Evolutionary conservation across 192 early-diverging fungal species (phyloP), one percentile per base, ranked within the genome.

Genomic region (Linnemannia hyalina): DNA sequence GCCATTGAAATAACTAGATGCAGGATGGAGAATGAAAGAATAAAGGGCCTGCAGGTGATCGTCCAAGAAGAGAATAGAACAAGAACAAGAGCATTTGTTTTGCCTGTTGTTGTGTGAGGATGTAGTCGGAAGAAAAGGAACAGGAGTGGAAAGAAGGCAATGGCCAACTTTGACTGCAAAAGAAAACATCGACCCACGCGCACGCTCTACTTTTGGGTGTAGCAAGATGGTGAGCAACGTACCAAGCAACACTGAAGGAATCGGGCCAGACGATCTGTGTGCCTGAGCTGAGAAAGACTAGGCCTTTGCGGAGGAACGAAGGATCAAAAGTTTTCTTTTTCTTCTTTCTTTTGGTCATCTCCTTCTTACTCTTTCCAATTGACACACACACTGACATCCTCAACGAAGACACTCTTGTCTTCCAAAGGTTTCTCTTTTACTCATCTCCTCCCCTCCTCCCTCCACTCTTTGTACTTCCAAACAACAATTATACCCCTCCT

Each of bases 391-490:
- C 71, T 7, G 73, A n/a, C 49, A 55, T 10, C 75, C 35, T 29
- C 42, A 11, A 15, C 23, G 49, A 18, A 52, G 49, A 22, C 20
- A 52, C 49, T 52, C 49, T 52, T 52, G 49, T 52, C 49, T 52
- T 52, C 49, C 20, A 52, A 20, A 52, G 49, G 49, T 52, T 16
- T 52, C 18, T 18, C 4, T 16, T 18, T 0, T 20, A 49, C 20
- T 6, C 9, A 18, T 22, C 16, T 41, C 36, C 40, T 40, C 22
- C 7, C 32, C 65, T 68, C 70, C 73, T 42, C 26, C 11, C 63
- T 76, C 55, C 36, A 35, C 69, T 75, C 69, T 75, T 40, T 65
- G 46, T 26, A 15, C 71, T 13, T 77, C 49, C 15, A 55, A 11
- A 44, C 22, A 6, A 11, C 49, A 26, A 18, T 15, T 0, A 38